Base-by-base conservation (phyloP, 192 early-diverging fungal species). In the Umbelopsis ramanniana region DNA sequence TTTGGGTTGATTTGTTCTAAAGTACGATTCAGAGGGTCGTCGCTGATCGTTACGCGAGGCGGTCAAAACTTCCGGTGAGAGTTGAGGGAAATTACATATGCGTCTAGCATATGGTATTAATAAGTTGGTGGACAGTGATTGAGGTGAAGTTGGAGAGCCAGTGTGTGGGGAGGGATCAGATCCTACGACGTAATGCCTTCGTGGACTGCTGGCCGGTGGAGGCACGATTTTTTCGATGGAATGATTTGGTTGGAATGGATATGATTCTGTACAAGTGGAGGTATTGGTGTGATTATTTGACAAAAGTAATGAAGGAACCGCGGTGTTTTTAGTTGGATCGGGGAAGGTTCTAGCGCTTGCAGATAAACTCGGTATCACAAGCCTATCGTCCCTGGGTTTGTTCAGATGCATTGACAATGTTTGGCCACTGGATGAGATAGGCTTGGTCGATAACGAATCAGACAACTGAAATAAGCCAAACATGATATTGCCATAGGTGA, bases 101-200 rank as follows among this genome's bases (percentile, higher is more conserved):
- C 57, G 57, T 63, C 57, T 63, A 63, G 57, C 57, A 37, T 63
- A 63, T 15, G 57, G 57, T 35, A 63, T 63, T 37, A 63, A 63
- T 38, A 63, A 63, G 12, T 63, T 63, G 48, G 48, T 50, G 48
- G 48, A 19, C 19, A 50, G 7, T 50, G 2, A 17, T 50, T 50
- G 48, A 15, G 48, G 17, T 21, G 48, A 50, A 1, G 4, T 50
- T 0, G 26, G 57, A 63, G 57, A n/a, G 19, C 33, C 35, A 37
- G 29, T 35, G 33, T 6, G 15, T 11, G 23, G 57, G 26, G 57
- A 19, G 33, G 17, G 4, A 37, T 63, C 57, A 19, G 26, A 19
- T 29, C 57, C 57, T 37, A 14, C 33, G 33, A 63, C 12, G 7
- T 37, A 29, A 37, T 14, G 15, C 26, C 26, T 43, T 43, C 40